Base-by-base conservation (phyloP, 148 eudicot species). In the Camellia granthamiana region DNA sequence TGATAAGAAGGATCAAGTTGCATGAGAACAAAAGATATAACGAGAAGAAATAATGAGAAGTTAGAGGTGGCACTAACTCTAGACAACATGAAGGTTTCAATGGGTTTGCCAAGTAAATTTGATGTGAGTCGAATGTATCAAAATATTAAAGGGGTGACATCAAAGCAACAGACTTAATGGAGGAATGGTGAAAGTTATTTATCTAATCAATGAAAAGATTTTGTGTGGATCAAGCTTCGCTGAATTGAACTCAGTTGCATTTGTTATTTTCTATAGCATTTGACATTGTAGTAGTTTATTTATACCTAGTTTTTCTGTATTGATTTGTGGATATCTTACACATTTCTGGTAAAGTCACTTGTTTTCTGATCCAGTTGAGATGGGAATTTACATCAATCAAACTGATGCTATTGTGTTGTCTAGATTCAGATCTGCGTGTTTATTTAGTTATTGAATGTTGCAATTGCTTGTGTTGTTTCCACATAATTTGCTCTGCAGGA, bases 401-500 rank as follows among this genome's bases (percentile, higher is more conserved):
- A 46, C 23, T 44, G 54, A 46, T 69, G 16, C 18, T n/a, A 23
- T 70, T 44, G 56, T 70, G 55, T 47, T 3, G 7, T 13, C n/a
- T 47, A 70, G 19, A 46, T 70, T 70, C 5, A 19, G 56, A 47
- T 18, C 56, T 3, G 11, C 74, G 19, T 49, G 38, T 47, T 41
- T 14, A 47, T 46, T 6, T 64, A 21, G n/a, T 12, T 62, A 47
- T 46, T 15, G 44, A 76, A 62, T 7, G 38, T 67, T 67, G 38
- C 64, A 54, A 41, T 52, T 15, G 0, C 38, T 44, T 66, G 11
- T 5, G 44, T 52, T 68, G 63, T 19, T 11, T 67, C 47, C 51
- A 2, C 64, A 56, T 43, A n/a, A 73, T 64, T 65, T 63, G 59
- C 46, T 70, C 52, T 41, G 62, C 77, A 94, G 98, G 98, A 94